Evolutionary conservation across 352 stramenopile species (phyloP).

Genomic region (Phytophthora pistaciae): DNA sequence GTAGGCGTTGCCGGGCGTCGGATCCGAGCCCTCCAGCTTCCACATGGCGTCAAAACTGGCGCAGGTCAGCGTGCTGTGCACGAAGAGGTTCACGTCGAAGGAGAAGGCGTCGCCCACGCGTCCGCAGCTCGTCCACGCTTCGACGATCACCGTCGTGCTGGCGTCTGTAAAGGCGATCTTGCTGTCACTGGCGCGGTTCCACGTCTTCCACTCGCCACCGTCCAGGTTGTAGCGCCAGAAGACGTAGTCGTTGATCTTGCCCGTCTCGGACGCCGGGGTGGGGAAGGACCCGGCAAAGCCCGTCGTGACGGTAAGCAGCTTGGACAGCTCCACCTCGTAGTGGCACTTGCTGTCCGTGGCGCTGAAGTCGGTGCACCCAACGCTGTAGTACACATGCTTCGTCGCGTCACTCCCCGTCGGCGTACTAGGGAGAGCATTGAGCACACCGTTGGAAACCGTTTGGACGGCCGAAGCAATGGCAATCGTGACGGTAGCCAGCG

Average conservation of each 20-base stretch:
- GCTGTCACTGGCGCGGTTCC: not conserved
- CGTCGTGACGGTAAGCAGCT: constrained; percentile 1
- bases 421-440: constrained; percentile 22
- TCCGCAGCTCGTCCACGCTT: constrained; percentile 62
- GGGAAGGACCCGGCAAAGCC: not conserved
- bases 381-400: constrained; percentile 8
- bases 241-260: constrained; percentile 4
- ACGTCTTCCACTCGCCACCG: not conserved
- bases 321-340: constrained; percentile 9
- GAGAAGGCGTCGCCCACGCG: constrained; percentile 11
- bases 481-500: constrained; percentile 29
- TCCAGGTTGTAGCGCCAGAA: constrained; percentile 60
- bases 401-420: not conserved
- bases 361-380: constrained; percentile 10
- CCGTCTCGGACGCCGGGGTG: not conserved
- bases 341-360: not conserved
- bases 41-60: constrained; percentile 1
- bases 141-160: constrained; percentile 46
- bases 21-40: not conserved
- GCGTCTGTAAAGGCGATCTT: constrained; percentile 29
- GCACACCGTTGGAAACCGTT: constrained; percentile 32
- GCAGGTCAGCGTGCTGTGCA: constrained; percentile 28
- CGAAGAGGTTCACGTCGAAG: constrained; percentile 48
- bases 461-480: constrained; percentile 29
- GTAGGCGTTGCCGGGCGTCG: not conserved